Evolutionary conservation across 2,329 filamentous ascomycete species (phyloP).

Genomic region (Lachnum nothofagi): DNA sequence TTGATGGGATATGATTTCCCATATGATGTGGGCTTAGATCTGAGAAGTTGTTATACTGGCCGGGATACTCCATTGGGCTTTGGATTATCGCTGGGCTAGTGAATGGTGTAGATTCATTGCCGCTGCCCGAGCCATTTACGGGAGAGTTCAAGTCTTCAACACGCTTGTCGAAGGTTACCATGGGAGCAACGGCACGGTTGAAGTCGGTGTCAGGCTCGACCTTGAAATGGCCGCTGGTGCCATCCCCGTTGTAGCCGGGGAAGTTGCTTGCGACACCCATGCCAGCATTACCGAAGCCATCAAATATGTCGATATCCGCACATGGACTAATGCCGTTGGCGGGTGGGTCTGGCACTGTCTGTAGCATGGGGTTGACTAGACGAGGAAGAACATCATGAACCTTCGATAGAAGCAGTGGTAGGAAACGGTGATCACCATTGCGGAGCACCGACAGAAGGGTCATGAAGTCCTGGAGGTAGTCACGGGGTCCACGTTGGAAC

Average conservation of each 20-base stretch:
- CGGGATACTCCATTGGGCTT: conserved; percentile 26
- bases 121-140: conserved; percentile 13
- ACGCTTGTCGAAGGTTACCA: conserved; percentile 25
- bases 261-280: conserved; percentile 41
- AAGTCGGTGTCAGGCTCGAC: conserved; percentile 25
- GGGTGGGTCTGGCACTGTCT: conserved; percentile 51
- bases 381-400: conserved; percentile 66
- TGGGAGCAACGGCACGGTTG: conserved; percentile 14
- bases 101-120: conserved; percentile 21
- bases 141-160: conserved; percentile 29
- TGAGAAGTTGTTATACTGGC: conserved; percentile 21
- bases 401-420: conserved; percentile 72
- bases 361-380: conserved; percentile 55
- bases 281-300: conserved; percentile 59
- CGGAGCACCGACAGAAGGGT: conserved; percentile 65
- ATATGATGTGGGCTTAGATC: conserved; percentile 19
- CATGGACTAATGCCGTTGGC: conserved; percentile 26
- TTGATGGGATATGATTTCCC: conserved; percentile 2
- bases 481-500: conserved; percentile 63
- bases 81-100: conserved; percentile 24
- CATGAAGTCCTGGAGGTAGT: conserved; percentile 67
- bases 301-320: conserved; percentile 54
- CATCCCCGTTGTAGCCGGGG: conserved; percentile 25
- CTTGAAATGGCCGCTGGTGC: conserved; percentile 30
- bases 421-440: conserved; percentile 69